Conservation (phyloP, 1,139 yeast genomes). For the Zygosaccharomyces pseudobailii region DNA sequence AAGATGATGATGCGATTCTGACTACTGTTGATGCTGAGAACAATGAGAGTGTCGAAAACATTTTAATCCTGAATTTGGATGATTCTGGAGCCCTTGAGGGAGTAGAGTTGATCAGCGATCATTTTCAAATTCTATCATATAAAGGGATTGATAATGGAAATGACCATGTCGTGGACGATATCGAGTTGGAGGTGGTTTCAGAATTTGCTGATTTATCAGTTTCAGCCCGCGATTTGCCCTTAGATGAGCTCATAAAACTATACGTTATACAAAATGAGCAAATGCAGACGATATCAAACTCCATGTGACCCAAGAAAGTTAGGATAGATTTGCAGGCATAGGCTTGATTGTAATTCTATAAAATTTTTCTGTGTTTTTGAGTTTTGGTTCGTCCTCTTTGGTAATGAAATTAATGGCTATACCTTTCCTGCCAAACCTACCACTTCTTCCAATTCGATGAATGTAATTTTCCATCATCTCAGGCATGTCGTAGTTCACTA, state of each 20-base stretch:
- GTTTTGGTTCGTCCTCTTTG: constrained; percentile 52
- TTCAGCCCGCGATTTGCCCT: constrained; percentile 14
- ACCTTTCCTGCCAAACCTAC: constrained; percentile 95
- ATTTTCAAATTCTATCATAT: constrained; percentile 28
- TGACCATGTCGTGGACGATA: constrained; percentile 7
- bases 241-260: constrained; percentile 34
- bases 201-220: constrained; percentile 20
- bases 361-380: constrained; percentile 69
- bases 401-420: constrained; percentile 88
- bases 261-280: constrained; percentile 39
- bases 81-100: constrained; percentile 21
- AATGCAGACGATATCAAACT: constrained; percentile 24
- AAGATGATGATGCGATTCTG: constrained; percentile 31
- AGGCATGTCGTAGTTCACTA: constrained; percentile 89
- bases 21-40: constrained; percentile 17
- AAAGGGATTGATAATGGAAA: constrained; percentile 6
- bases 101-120: constrained; percentile 31
- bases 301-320: constrained; percentile 20
- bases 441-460: constrained; percentile 92
- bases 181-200: constrained; percentile 33
- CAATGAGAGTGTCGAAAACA: constrained; percentile 29
- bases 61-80: constrained; percentile 33
- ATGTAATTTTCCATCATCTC: constrained; percentile 80
- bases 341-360: constrained; percentile 76
- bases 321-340: constrained; percentile 77